Evolutionary conservation across 768 basidiomycete species (phyloP).

Genomic region (Agaricus subrufescens): DNA sequence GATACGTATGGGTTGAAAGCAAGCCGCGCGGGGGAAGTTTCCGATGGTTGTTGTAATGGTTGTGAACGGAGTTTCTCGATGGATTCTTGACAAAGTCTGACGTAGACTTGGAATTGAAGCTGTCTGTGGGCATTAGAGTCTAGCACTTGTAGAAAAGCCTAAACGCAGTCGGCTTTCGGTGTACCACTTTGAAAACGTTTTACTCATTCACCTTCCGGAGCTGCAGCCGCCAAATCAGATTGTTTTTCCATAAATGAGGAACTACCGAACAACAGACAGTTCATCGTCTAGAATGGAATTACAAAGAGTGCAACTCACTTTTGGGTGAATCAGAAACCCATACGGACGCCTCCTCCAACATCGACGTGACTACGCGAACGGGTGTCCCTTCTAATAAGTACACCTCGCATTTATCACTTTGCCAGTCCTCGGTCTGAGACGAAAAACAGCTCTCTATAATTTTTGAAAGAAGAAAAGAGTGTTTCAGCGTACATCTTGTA

Average conservation of each 20-base stretch:
- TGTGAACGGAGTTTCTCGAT: conserved; percentile 34
- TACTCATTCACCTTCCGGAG: conserved; percentile 48
- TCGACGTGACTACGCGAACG: conserved; percentile 44
- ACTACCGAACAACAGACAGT: conserved; percentile 24
- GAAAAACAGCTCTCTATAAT: background rate
- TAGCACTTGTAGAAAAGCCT: conserved; percentile 51
- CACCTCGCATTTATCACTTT: conserved; percentile 84
- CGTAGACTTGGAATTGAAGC: conserved; percentile 30
- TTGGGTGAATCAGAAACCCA: conserved; percentile 52
- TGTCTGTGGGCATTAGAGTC: conserved; percentile 34
- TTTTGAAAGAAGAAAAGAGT: conserved; percentile 9
- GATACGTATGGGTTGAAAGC: conserved; percentile 67
- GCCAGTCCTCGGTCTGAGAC: conserved; percentile 81
- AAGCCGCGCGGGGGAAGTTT: conserved; percentile 42
- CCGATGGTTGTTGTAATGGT: conserved; percentile 30
- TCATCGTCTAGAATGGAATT: background rate
- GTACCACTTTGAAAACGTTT: background rate
- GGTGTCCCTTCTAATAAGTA: conserved; percentile 64
- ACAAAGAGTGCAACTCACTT: conserved; percentile 25
- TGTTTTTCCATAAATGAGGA: conserved; percentile 42
- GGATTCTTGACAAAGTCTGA: conserved; percentile 34
- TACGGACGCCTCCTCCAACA: conserved; percentile 53
- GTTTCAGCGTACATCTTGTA: conserved; percentile 64
- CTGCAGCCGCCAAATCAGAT: conserved; percentile 46
- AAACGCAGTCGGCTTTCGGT: background rate